Base-by-base conservation (phyloP, 2,329 filamentous ascomycete species). In the Penicillium sp. region DNA sequence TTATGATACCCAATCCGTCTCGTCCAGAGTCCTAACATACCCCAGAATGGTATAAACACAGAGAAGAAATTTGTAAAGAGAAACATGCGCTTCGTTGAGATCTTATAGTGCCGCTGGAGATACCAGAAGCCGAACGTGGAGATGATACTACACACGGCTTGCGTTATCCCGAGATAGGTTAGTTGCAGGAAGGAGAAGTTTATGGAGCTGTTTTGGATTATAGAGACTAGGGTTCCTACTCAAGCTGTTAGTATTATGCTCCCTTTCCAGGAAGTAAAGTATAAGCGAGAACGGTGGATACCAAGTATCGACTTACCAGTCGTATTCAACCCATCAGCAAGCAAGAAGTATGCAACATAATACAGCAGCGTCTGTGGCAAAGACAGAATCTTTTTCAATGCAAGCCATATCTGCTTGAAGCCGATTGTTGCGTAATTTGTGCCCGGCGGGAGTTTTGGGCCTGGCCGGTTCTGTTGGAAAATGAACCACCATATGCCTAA, bases 121-220 rank as follows among this genome's bases (percentile, higher is more conserved):
- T 80, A 79, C 76, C 76, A 80, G 63, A 79, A 79, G 3, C 74
- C 74, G 49, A 81, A 77, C 0, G 78, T 80, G 1, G 77, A 79
- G 5, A 67, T 53, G 13, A 75, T 79, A 0, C 76, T 79, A 52
- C 71, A 74, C 7, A 68, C 70, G 3, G 78, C 77, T 63, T 80
- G 78, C 1, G 74, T 68, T 15, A 80, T 74, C 3, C 77, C 78
- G 0, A 80, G 71, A 52, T 80, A 81, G 5, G 78, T 80, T 7
- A 79, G 67, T 58, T 80, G 73, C 3, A 79, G 67, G 58, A 79
- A 80, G 0, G 76, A 79, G 52, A 80, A 81, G 2, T 75, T 71
- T 13, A 80, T 72, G 3, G 75, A 68, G 51, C 78, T 70, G 56
- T 77, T 79, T 51, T 80, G 78, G 21, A 79, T 79, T 35, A 80